phyloP scores from a whole-genome alignment of 768 basidiomycete genomes.

The Leccinum aurantiacum region DNA sequence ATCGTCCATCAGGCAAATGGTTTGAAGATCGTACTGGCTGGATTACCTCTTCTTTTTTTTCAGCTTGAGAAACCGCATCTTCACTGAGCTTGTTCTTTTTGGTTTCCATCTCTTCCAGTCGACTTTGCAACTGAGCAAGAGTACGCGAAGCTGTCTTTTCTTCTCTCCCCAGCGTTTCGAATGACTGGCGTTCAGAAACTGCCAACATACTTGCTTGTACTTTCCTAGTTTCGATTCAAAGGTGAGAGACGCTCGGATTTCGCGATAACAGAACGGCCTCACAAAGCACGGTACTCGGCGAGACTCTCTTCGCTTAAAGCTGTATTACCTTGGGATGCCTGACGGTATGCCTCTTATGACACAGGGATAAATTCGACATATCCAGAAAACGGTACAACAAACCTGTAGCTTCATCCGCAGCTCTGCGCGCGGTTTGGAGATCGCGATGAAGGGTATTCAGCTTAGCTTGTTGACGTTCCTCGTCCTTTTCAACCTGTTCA shows the following conservation, averaged over 20 bases:
- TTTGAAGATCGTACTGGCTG: too few relatives aligned
- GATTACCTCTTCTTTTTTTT: constrained; percentile 58
- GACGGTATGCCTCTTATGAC: constrained; percentile 67
- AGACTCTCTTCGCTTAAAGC: constrained; percentile 82
- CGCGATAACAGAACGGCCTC: constrained; percentile 1
- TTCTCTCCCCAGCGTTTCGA: constrained; percentile 79
- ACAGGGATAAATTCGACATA: not conserved
- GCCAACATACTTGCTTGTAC: constrained; percentile 75
- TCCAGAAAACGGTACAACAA: constrained; percentile 14
- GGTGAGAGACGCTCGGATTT: constrained; percentile 5
- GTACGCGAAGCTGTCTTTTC: constrained; percentile 71
- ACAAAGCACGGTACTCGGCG: constrained; percentile 64
- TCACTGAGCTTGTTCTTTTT: constrained; percentile 55
- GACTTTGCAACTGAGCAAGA: constrained; percentile 65
- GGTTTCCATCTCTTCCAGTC: constrained; percentile 61
- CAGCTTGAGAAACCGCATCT: constrained; percentile 49
- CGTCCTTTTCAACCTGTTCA: constrained; percentile 65
- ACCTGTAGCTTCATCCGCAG: constrained; percentile 83
- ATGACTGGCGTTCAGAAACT: constrained; percentile 81
- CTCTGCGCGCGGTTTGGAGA: constrained; percentile 59
- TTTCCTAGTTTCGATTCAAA: constrained; percentile 51
- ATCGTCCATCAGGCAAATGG: not conserved
- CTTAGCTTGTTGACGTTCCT: constrained; percentile 48
- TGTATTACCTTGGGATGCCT: constrained; percentile 69
- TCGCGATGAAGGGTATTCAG: constrained; percentile 62